Conservation (phyloP, 352 stramenopile species). For the Elongisporangium prolatum region DNA sequence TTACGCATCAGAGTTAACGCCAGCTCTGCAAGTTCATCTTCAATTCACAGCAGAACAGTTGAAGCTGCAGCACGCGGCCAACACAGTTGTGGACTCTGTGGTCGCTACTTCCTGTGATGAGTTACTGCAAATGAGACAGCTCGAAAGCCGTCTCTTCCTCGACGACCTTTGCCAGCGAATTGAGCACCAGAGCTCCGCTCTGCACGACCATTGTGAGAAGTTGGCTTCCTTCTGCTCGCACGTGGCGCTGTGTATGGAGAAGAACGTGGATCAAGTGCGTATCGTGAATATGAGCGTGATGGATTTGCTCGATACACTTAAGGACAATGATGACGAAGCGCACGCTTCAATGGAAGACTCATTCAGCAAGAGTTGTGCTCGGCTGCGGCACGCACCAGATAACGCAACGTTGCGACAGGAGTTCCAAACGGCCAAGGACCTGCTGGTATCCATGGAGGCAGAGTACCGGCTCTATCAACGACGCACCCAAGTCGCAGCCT, state of each 20-base stretch:
- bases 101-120: constrained; percentile 47
- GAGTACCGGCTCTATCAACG: constrained; percentile 77
- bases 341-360: constrained; percentile 35
- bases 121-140: constrained; percentile 32
- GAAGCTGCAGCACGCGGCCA: constrained; percentile 51
- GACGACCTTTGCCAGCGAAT: constrained; percentile 51
- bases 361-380: constrained; percentile 42
- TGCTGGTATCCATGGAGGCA: constrained; percentile 67
- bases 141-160: constrained; percentile 52
- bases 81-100: constrained; percentile 64
- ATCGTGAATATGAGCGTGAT: constrained; percentile 68
- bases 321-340: constrained; percentile 60
- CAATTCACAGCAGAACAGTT: constrained; percentile 46
- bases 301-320: constrained; percentile 69
- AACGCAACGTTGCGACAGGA: constrained; percentile 43
- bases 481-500: constrained; percentile 29
- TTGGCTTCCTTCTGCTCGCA: constrained; percentile 59
- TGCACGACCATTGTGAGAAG: constrained; percentile 58
- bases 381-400: constrained; percentile 72
- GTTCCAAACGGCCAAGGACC: constrained; percentile 41
- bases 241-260: constrained; percentile 50
- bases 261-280: constrained; percentile 44
- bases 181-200: constrained; percentile 40
- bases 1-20: constrained; percentile 61
- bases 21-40: constrained; percentile 46